A percentile compares a stretch with the other conserved stretches of the same genome.
Evolutionary conservation across 2,329 filamentous ascomycete genomes (phyloP).

Genomic region (Fusarium nanum): DNA sequence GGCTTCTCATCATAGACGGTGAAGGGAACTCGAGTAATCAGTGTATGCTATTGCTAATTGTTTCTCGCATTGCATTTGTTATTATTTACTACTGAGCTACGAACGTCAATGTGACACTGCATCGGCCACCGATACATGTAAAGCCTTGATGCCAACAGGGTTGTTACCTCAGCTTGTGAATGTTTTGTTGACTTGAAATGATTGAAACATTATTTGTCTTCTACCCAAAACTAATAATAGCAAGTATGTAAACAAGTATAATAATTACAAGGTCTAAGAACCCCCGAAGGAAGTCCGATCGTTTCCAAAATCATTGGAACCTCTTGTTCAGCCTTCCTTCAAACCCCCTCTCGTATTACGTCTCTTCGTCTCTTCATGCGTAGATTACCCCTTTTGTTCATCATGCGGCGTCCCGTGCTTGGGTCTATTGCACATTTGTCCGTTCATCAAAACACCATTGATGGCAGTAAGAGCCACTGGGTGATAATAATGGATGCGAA

Average conservation of each 20-base stretch:
- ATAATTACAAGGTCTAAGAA: conserved; percentile 23
- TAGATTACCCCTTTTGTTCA: conserved; percentile 6
- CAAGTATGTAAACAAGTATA: conserved; percentile 17
- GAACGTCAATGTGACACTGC: not conserved
- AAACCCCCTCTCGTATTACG: conserved; percentile 15
- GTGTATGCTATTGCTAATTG: conserved; percentile 55
- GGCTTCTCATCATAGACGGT: conserved; percentile 62
- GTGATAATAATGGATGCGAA: conserved; percentile 12
- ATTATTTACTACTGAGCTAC: not conserved
- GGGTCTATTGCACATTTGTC: not conserved
- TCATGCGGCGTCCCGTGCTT: not conserved
- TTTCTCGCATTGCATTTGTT: conserved; percentile 26
- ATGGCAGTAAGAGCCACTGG: not conserved
- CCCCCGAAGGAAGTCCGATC: not conserved
- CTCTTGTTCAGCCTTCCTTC: not conserved
- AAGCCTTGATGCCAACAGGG: not conserved
- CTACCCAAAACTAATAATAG: not conserved
- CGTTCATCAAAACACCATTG: not conserved
- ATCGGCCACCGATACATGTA: not conserved
- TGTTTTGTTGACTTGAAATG: too few relatives aligned
- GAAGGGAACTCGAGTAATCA: conserved; percentile 56
- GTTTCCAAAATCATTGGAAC: not conserved
- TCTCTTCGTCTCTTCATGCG: conserved; percentile 29
- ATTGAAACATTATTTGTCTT: not conserved
- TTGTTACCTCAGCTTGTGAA: not conserved